These are phyloP conservation scores for Neurospora africana DNA, from an alignment of 495 filamentous ascomycete species.

Conservation along the genomic window DNA sequence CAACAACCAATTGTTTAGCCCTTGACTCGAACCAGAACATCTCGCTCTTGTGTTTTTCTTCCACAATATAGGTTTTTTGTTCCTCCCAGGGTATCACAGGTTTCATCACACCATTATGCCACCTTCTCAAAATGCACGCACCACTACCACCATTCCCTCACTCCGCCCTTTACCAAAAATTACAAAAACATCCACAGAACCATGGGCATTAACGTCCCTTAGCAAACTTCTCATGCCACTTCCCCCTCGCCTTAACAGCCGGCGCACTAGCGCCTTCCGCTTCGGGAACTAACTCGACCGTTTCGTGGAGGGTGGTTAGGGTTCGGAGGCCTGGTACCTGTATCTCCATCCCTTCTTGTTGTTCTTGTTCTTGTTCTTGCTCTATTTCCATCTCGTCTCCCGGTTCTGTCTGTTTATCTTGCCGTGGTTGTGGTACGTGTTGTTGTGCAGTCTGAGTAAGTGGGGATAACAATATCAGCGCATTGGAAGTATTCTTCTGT, in stretches of 20 bases:
- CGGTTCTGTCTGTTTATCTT: background rate
- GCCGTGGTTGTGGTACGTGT: background rate
- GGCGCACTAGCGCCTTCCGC: constrained; percentile 17
- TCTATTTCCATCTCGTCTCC: background rate
- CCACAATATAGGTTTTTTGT: background rate
- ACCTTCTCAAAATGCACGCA: background rate
- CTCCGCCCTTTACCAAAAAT: background rate
- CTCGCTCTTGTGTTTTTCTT: background rate
- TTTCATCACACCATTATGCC: background rate
- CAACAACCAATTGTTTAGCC: background rate
- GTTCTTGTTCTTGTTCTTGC: constrained; percentile 5
- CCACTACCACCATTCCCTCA: background rate
- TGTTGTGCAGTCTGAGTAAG: background rate
- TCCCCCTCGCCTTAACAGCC: constrained; percentile 47
- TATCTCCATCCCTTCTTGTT: background rate
- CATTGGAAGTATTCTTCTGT: constrained; percentile 88
- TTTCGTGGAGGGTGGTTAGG: constrained; percentile 63
- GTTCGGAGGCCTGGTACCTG: constrained; percentile 40
- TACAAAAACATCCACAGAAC: too few species aligned
- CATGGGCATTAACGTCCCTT: constrained; percentile 31
- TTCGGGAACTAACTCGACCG: constrained; percentile 52
- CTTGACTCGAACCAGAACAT: background rate
- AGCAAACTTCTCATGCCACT: constrained; percentile 86
- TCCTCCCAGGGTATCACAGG: background rate
- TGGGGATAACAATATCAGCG: constrained; percentile 59